phyloP scores from a whole-genome alignment of 371 early-diverging fungal species.

The Mucor circinelloides region DNA sequence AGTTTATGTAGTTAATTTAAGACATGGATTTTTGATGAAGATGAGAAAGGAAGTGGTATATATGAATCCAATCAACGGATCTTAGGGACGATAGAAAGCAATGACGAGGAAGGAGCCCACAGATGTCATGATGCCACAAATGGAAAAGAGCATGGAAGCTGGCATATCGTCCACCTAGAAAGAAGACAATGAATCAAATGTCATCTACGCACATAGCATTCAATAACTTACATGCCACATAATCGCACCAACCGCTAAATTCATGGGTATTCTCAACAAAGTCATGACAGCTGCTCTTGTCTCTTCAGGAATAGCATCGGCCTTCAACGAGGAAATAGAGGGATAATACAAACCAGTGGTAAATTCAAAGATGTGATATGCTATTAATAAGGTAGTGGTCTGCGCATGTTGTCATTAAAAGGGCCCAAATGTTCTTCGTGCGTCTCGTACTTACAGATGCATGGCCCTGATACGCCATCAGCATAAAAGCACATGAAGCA shows the following conservation, averaged over 20 bases:
- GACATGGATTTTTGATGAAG: not conserved
- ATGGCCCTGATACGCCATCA: slow-evolving; percentile 35
- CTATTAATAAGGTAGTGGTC: slow-evolving; percentile 19
- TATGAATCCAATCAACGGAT: not conserved
- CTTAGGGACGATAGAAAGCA: slow-evolving; percentile 21
- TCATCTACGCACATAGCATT: too few species aligned
- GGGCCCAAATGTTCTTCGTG: not conserved
- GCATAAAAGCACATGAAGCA: slow-evolving; percentile 39
- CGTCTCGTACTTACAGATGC: slow-evolving; percentile 31
- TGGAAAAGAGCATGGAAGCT: slow-evolving; percentile 19
- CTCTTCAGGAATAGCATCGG: slow-evolving; percentile 72
- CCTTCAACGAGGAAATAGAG: slow-evolving; percentile 66
- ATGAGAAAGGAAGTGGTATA: not conserved
- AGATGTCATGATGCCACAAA: slow-evolving; percentile 29
- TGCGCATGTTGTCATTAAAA: not conserved
- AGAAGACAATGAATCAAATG: not conserved
- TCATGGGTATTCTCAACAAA: slow-evolving; percentile 77
- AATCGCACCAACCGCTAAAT: slow-evolving; percentile 71
- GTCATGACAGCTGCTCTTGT: slow-evolving; percentile 78
- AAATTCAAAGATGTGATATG: slow-evolving; percentile 65
- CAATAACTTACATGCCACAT: slow-evolving; percentile 57
- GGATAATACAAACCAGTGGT: slow-evolving; percentile 82
- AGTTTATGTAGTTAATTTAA: not conserved
- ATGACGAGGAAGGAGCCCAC: slow-evolving; percentile 17
- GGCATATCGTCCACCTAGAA: slow-evolving; percentile 23